Evolutionary conservation across 2,329 filamentous ascomycete species (phyloP), one percentile per base, ranked within the genome.

Genomic region (Aspergillus sp.): DNA sequence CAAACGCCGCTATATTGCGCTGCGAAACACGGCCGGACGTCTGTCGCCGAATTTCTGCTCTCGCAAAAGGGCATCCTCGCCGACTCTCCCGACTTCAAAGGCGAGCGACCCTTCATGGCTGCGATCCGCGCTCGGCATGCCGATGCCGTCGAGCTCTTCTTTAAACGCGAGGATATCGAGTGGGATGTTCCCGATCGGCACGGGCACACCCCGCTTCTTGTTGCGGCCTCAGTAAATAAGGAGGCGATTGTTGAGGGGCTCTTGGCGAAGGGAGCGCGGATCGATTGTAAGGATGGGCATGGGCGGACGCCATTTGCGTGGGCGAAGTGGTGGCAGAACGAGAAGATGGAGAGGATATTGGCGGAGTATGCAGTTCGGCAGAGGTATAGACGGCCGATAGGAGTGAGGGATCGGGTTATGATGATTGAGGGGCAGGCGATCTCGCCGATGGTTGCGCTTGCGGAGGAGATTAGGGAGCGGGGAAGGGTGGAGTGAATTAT

Each of bases 271-370:
- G 25, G 48, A 2, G 47, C 47, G 11, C 22, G 47, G 6, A 49
- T 49, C 15, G 47, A 49, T 28, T 49, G 47, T n/a, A 25, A 30
- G 22, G 47, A 49, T 30, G n/a, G 28, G 8, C 30, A 51, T 34
- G 48, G 48, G 25, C 48, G 48, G 48, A 51, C 48, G 25, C 48
- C 48, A 25, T 51, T 51, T 34, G 19, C 30, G 48, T 51, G 48
- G 48, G 48, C 48, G 11, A 51, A 51, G n/a, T 31, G 48, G 48
- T 51, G 48, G 28, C 25, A 51, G 13, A 31, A 51, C 11, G 30
- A 22, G 25, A 25, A 51, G 48, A 51, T 51, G 48, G 28, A 51
- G 6, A 22, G n/a, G 25, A 19, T 34, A 4, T 13, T 51, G 34
- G 34, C 11, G 3, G 34, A 41, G 34, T 41, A 41, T 41, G 2